Evolutionary conservation across 441 rosid species (phyloP).

Genomic region (Gossypium trilobum): DNA sequence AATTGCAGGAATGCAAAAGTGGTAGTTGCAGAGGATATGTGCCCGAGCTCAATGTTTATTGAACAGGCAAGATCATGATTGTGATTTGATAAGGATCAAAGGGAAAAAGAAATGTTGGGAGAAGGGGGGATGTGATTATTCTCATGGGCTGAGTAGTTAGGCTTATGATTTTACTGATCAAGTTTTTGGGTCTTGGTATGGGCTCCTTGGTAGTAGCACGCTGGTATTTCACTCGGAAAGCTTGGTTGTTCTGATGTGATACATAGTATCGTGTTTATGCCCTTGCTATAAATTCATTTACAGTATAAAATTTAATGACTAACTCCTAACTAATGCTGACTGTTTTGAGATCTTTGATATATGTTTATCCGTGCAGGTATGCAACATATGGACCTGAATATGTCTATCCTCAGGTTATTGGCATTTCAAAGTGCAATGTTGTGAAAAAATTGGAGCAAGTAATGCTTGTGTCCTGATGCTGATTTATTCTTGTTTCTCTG

Average conservation of each 20-base stretch:
- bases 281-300: constrained; percentile 10
- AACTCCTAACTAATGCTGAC: neutral
- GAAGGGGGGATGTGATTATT: neutral
- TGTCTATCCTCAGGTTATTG: constrained; percentile 61
- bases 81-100: constrained; percentile 23
- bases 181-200: constrained; percentile 14
- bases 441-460: neutral
- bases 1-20: constrained; percentile 57
- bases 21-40: constrained; percentile 49
- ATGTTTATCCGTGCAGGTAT: constrained; percentile 43
- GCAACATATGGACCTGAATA: constrained; percentile 68
- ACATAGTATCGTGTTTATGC: neutral
- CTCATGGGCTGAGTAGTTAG: constrained; percentile 16
- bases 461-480: constrained; percentile 1
- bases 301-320: neutral
- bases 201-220: constrained; percentile 7
- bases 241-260: neutral
- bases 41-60: constrained; percentile 50
- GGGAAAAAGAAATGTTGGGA: constrained; percentile 6
- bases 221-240: neutral
- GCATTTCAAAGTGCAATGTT: constrained; percentile 2
- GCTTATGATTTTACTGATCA: constrained; percentile 11
- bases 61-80: constrained; percentile 51
- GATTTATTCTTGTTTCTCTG: constrained; percentile 18
- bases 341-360: constrained; percentile 4